These are phyloP conservation scores for Blastosporella zonata DNA, from an alignment of 1,284 basidiomycete genomes.

Conservation along the genomic window DNA sequence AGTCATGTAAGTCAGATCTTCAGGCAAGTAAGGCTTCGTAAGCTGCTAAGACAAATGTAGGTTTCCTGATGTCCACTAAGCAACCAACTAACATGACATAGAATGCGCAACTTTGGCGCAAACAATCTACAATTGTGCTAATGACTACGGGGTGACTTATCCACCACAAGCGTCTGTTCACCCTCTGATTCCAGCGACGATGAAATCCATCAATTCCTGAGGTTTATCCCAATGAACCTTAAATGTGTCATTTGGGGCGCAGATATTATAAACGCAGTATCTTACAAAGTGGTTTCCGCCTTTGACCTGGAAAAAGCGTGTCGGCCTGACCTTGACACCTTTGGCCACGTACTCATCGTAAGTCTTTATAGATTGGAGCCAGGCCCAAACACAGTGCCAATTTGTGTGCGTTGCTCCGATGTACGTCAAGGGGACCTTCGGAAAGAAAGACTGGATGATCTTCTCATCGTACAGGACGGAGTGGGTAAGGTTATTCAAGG, in stretches of 20 bases:
- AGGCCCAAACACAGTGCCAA: constrained; percentile 25
- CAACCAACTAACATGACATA: too few relatives aligned
- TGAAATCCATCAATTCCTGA: constrained; percentile 6
- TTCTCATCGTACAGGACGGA: constrained; percentile 24
- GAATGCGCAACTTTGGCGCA: too few relatives aligned
- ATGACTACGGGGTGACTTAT: too few relatives aligned
- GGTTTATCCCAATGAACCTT: constrained; percentile 19
- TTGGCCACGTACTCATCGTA: constrained; percentile 20
- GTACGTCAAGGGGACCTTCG: constrained; percentile 22
- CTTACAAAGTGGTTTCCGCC: constrained; percentile 31
- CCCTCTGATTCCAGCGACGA: constrained; percentile 2
- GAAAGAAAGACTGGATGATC: constrained; percentile 22
- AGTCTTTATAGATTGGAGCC: constrained; percentile 17
- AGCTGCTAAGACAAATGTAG: too few relatives aligned
- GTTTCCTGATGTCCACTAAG: too few relatives aligned
- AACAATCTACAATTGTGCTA: too few relatives aligned
- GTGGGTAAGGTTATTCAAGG: constrained; percentile 19
- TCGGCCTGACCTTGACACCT: constrained; percentile 19
- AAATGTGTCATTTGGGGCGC: neutral
- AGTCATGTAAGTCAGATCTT: too few relatives aligned
- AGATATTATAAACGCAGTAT: neutral
- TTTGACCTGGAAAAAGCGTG: constrained; percentile 21
- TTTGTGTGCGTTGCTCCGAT: constrained; percentile 20
- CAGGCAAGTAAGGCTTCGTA: too few relatives aligned
- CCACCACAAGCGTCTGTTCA: too few relatives aligned